phyloP scores from a whole-genome alignment of 2,329 filamentous ascomycete species.

The Tolypocladium tundrense region DNA sequence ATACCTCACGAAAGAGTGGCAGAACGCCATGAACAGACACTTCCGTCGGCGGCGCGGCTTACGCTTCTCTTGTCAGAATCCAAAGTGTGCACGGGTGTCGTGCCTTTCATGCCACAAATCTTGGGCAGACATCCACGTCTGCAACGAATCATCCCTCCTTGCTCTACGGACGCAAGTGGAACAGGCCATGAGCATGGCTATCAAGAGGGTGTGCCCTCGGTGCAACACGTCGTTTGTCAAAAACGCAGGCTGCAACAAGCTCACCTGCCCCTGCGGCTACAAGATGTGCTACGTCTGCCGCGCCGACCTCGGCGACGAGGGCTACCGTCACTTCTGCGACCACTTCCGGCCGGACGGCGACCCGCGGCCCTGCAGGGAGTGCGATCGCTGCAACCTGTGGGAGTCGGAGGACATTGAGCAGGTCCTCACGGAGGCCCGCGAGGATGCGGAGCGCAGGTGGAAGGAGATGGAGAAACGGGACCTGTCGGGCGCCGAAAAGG shows the following conservation, averaged over 20 bases:
- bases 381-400: slow-evolving; percentile 70
- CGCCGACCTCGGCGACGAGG: slow-evolving; percentile 60
- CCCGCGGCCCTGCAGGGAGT: slow-evolving; percentile 60
- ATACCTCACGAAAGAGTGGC: slow-evolving; percentile 36
- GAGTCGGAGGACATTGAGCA: slow-evolving; percentile 64
- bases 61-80: slow-evolving; percentile 66
- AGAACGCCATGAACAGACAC: slow-evolving; percentile 53
- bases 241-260: slow-evolving; percentile 87
- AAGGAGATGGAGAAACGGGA: slow-evolving; percentile 51
- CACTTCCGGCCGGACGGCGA: slow-evolving; percentile 82
- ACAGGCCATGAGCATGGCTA: slow-evolving; percentile 82
- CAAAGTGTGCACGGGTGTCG: slow-evolving; percentile 57
- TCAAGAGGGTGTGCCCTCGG: slow-evolving; percentile 88
- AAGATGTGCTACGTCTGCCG: slow-evolving; percentile 98
- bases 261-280: slow-evolving; percentile 92
- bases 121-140: slow-evolving; percentile 84
- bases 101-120: slow-evolving; percentile 74
- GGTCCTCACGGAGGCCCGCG: slow-evolving; percentile 57
- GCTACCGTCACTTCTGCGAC: slow-evolving; percentile 91
- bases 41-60: slow-evolving; percentile 61
- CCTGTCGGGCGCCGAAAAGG: slow-evolving; percentile 43
- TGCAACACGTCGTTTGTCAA: slow-evolving; percentile 93
- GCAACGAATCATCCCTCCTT: slow-evolving; percentile 73
- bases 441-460: slow-evolving; percentile 64
- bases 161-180: slow-evolving; percentile 84